These are phyloP conservation scores for Pythium sp. DNA, from an alignment of 352 stramenopile genomes.

Conservation along the genomic window DNA sequence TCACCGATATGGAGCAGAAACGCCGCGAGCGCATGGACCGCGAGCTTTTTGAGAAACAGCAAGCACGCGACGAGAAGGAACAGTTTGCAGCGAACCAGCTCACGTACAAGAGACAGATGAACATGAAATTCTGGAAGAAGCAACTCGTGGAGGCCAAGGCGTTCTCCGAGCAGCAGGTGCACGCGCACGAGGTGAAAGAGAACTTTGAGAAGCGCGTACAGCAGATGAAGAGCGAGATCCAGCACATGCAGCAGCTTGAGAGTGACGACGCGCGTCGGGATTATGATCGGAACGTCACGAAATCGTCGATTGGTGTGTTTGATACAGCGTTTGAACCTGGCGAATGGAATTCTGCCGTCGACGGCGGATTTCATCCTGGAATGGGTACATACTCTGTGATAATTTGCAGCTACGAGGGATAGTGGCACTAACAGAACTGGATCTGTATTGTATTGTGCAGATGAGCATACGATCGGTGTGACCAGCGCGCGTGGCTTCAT, in stretches of 20 bases:
- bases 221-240: slow-evolving; percentile 38
- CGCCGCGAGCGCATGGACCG: slow-evolving; percentile 36
- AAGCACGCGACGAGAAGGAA: slow-evolving; percentile 15
- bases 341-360: slow-evolving; percentile 52
- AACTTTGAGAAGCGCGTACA: slow-evolving; percentile 29
- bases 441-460: slow-evolving; percentile 19
- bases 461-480: slow-evolving; percentile 52
- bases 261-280: slow-evolving; percentile 17
- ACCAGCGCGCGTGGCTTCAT: slow-evolving; percentile 40
- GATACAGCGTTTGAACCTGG: slow-evolving; percentile 42
- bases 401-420: not conserved
- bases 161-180: slow-evolving; percentile 46
- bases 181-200: slow-evolving; percentile 20
- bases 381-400: slow-evolving; percentile 39
- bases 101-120: slow-evolving; percentile 42
- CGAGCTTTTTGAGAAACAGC: slow-evolving; percentile 37
- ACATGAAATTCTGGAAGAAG: slow-evolving; percentile 70
- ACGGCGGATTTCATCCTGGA: slow-evolving; percentile 39
- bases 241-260: slow-evolving; percentile 30
- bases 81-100: slow-evolving; percentile 25
- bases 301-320: slow-evolving; percentile 54
- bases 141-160: slow-evolving; percentile 47
- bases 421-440: not conserved
- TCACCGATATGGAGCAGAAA: slow-evolving; percentile 46
- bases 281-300: slow-evolving; percentile 29